Evolutionary conservation across 345 rosid species (phyloP).

Genomic region (Cardamine chenopodiifolia): DNA sequence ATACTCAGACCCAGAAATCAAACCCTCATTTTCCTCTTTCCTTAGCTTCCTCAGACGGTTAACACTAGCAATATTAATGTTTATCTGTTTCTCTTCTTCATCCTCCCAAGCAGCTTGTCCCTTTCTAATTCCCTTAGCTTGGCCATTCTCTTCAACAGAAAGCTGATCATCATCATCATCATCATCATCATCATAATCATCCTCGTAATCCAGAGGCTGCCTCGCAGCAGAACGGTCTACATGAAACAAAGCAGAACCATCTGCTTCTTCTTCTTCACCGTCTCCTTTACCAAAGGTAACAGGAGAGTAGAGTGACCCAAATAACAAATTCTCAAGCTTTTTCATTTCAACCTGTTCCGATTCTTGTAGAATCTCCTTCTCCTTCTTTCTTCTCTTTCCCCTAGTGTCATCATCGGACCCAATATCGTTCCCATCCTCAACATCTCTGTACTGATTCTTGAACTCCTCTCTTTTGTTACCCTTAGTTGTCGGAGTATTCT

Average conservation of each 20-base stretch:
- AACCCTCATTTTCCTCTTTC: conserved; percentile 73
- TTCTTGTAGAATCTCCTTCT: conserved; percentile 50
- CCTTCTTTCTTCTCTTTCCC: conserved; percentile 66
- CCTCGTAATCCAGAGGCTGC: conserved; percentile 43
- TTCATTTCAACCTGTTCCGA: conserved; percentile 67
- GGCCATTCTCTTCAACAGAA: conserved; percentile 47
- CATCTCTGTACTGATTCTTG: conserved; percentile 35
- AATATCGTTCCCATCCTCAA: conserved; percentile 43
- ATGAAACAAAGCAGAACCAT: conserved; percentile 57
- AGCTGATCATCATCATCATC: conserved; percentile 43
- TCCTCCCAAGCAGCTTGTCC: conserved; percentile 86
- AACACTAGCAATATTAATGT: conserved; percentile 58
- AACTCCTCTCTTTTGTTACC: conserved; percentile 35
- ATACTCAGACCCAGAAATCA: conserved; percentile 74
- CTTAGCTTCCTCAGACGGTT: conserved; percentile 89
- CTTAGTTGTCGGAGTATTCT: conserved; percentile 53
- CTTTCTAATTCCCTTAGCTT: conserved; percentile 30
- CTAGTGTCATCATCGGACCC: conserved; percentile 41
- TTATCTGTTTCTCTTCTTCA: conserved; percentile 74
- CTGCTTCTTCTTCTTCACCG: conserved; percentile 39
- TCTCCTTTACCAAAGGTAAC: conserved; percentile 66
- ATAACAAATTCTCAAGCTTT: conserved; percentile 71
- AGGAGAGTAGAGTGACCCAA: conserved; percentile 78
- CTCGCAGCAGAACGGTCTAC: conserved; percentile 57
- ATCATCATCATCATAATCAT: conserved; percentile 28